These are phyloP conservation scores for Maudiozyma turicensis DNA, from an alignment of 805 yeast species.

Conservation along the genomic window DNA sequence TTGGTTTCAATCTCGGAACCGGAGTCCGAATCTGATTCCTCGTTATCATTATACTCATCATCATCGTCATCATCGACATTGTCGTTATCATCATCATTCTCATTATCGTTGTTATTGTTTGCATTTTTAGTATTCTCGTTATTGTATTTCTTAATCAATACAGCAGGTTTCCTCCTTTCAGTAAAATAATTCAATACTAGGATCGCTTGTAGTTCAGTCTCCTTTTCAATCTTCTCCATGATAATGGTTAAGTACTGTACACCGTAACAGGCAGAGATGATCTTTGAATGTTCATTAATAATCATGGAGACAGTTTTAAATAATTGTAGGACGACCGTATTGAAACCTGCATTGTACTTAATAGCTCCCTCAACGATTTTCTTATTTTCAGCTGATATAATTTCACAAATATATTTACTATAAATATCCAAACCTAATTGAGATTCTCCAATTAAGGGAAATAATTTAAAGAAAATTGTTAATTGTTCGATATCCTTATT, in stretches of 20 bases:
- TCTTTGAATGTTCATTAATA: slow-evolving; percentile 74
- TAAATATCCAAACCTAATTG: slow-evolving; percentile 69
- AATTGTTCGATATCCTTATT: slow-evolving; percentile 56
- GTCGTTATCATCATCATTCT: no score
- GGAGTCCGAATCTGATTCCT: not conserved
- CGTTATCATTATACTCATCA: not conserved
- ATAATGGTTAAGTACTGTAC: slow-evolving; percentile 50
- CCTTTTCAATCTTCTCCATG: slow-evolving; percentile 66
- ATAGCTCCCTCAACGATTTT: slow-evolving; percentile 48
- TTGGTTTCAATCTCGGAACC: slow-evolving; percentile 18
- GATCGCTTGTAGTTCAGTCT: slow-evolving; percentile 89
- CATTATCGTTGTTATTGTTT: not conserved
- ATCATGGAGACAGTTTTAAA: slow-evolving; percentile 80
- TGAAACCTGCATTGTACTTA: slow-evolving; percentile 18
- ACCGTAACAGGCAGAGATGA: slow-evolving; percentile 70
- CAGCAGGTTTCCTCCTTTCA: slow-evolving; percentile 38
- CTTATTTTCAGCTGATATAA: slow-evolving; percentile 72
- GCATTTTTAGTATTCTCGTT: slow-evolving; percentile 1
- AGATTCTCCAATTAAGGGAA: slow-evolving; percentile 74
- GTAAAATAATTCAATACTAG: slow-evolving; percentile 40
- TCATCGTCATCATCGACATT: not conserved
- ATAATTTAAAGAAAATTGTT: slow-evolving; percentile 72
- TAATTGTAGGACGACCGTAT: slow-evolving; percentile 45
- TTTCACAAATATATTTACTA: slow-evolving; percentile 76
- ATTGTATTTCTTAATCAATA: slow-evolving; percentile 36